Conservation (phyloP, 352 stramenopile genomes). For the Phytophthora multivora region DNA sequence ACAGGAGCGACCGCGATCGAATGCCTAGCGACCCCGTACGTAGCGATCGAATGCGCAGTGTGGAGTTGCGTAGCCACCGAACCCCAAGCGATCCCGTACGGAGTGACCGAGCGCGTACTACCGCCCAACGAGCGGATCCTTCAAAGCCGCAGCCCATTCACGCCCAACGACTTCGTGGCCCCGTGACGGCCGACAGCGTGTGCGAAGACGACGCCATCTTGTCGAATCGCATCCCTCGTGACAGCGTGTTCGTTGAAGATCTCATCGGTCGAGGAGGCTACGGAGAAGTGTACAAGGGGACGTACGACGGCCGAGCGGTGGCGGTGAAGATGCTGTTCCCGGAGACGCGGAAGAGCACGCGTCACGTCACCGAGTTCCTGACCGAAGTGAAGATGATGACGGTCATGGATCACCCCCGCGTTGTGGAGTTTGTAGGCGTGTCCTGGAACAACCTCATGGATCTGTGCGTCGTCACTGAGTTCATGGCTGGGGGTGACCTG, state of each 20-base stretch:
- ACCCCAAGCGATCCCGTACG: constrained; percentile 19
- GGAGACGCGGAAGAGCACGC: constrained; percentile 41
- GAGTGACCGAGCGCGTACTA: constrained; percentile 6
- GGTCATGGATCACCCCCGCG: constrained; percentile 42
- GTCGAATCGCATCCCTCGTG: constrained; percentile 45
- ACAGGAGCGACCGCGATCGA: constrained; percentile 1
- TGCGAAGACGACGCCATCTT: constrained; percentile 55
- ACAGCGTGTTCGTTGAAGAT: constrained; percentile 40
- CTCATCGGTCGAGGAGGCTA: constrained; percentile 58
- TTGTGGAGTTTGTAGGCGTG: constrained; percentile 64
- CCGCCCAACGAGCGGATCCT: not conserved
- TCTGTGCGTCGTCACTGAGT: constrained; percentile 64
- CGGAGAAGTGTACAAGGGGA: constrained; percentile 58
- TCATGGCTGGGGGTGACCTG: constrained; percentile 65
- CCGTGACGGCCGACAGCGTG: constrained; percentile 39
- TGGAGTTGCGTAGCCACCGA: constrained; percentile 10
- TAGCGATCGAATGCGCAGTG: constrained; percentile 13
- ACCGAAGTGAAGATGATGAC: constrained; percentile 60
- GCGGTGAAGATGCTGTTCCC: constrained; percentile 61
- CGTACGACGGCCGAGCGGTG: constrained; percentile 38
- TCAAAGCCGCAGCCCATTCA: constrained; percentile 14
- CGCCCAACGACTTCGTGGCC: constrained; percentile 26
- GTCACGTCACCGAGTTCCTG: constrained; percentile 51
- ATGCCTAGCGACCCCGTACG: constrained; percentile 8
- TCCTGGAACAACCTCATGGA: constrained; percentile 63